Evolutionary conservation across 768 basidiomycete genomes (phyloP).

Genomic region (Guyanaporus albipodus): DNA sequence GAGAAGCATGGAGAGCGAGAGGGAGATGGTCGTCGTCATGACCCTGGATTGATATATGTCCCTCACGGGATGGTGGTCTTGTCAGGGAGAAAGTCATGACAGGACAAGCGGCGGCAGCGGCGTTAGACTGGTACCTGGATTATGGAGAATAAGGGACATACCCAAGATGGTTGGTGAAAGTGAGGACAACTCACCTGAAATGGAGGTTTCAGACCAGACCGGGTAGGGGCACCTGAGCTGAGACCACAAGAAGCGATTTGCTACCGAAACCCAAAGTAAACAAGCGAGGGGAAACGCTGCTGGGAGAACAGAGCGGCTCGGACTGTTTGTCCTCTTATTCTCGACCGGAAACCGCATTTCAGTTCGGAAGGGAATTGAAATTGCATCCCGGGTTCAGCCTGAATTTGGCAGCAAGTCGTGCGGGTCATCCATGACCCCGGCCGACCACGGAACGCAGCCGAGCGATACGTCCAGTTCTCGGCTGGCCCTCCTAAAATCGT

Average conservation of each 20-base stretch:
- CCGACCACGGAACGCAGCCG: background rate
- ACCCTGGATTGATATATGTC: constrained; percentile 20
- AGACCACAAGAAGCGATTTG: no score
- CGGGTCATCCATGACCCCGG: no score
- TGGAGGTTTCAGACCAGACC: constrained; percentile 10
- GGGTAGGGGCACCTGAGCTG: background rate
- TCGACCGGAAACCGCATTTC: constrained; percentile 1
- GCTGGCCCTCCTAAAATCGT: background rate
- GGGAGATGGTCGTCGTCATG: constrained; percentile 34
- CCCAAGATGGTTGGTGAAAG: constrained; percentile 1
- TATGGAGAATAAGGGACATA: background rate
- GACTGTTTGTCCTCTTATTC: constrained; percentile 12
- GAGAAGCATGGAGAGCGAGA: constrained; percentile 38
- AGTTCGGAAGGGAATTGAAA: constrained; percentile 7
- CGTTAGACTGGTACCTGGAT: constrained; percentile 8
- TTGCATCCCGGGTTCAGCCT: constrained; percentile 12
- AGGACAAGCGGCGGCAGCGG: constrained; percentile 8
- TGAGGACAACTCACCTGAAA: constrained; percentile 1
- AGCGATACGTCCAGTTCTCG: background rate
- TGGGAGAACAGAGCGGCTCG: background rate
- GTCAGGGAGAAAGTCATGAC: constrained; percentile 35
- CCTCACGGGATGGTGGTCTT: constrained; percentile 27
- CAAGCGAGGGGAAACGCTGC: background rate
- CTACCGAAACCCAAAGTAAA: background rate
- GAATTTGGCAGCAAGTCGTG: background rate